Percentiles rank a stretch among this genome's conserved stretches.
phyloP scores from a whole-genome alignment of 306 rosid species.

The Inga oerstediana region DNA sequence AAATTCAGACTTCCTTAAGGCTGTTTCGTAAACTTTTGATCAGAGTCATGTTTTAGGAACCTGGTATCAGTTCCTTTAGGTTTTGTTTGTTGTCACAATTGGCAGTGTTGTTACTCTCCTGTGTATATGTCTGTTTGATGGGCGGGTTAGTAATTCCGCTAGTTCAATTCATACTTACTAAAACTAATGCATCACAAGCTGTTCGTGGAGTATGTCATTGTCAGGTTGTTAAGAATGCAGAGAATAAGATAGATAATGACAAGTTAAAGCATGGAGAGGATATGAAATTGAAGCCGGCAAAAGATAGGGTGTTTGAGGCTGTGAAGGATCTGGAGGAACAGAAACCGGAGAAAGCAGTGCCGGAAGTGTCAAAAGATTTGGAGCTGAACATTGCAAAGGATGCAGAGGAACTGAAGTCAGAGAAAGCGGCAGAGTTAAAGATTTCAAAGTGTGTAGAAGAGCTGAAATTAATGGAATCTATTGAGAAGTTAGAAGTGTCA shows the following conservation, averaged over 20 bases:
- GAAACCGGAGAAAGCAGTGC: slow-evolving; percentile 22
- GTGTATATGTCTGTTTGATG: background rate
- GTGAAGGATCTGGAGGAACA: slow-evolving; percentile 34
- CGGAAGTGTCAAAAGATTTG: slow-evolving; percentile 32
- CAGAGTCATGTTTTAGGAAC: slow-evolving; percentile 2
- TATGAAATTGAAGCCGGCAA: slow-evolving; percentile 35
- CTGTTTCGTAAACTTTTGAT: background rate
- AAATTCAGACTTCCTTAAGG: background rate
- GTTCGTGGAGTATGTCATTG: slow-evolving; percentile 17
- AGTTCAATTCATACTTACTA: slow-evolving; percentile 3
- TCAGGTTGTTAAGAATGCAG: slow-evolving; percentile 51
- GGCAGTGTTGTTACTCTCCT: background rate
- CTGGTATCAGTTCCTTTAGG: slow-evolving; percentile 1
- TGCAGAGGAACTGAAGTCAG: slow-evolving; percentile 31
- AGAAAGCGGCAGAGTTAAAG: slow-evolving; percentile 28
- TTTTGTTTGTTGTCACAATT: background rate
- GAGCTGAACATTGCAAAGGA: slow-evolving; percentile 28
- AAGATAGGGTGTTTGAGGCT: slow-evolving; percentile 34
- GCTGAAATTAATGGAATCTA: slow-evolving; percentile 60
- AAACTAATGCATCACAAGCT: slow-evolving; percentile 7
- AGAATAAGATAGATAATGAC: slow-evolving; percentile 36
- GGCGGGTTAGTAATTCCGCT: slow-evolving; percentile 9
- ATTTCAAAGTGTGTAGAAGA: slow-evolving; percentile 38
- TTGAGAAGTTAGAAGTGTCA: slow-evolving; percentile 46
- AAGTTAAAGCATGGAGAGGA: slow-evolving; percentile 39